Percentiles rank a stretch among this genome's conserved stretches.
Evolutionary conservation across 305 asterid genomes (phyloP).

Genomic region (Fraxinus greggii): DNA sequence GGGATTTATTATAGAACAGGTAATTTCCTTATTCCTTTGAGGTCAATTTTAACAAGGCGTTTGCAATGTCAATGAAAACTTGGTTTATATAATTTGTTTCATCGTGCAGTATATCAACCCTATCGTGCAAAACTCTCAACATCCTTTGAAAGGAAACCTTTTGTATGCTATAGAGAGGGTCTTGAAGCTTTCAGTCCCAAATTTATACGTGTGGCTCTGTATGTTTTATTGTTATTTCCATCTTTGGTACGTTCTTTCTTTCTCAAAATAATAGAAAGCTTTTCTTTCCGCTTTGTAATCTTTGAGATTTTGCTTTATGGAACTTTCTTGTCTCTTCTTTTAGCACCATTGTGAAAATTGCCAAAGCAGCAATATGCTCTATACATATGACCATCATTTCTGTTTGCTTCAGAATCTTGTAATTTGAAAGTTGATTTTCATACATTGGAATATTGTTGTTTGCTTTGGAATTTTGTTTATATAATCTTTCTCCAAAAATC

Average conservation of each 20-base stretch:
- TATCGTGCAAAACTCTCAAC: conserved; percentile 85
- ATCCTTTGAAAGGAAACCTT: conserved; percentile 89
- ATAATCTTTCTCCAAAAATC: conserved; percentile 3
- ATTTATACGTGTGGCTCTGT: conserved; percentile 98
- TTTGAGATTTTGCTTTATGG: conserved; percentile 4
- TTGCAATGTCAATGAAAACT: conserved; percentile 5
- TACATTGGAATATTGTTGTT: neutral
- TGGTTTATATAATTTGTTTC: conserved; percentile 34
- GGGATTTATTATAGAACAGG: conserved; percentile 72
- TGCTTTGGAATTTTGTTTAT: conserved; percentile 20
- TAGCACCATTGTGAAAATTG: neutral
- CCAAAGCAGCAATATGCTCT: conserved; percentile 15
- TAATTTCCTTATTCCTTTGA: conserved; percentile 26
- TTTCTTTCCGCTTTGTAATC: conserved; percentile 10
- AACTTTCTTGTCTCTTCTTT: neutral
- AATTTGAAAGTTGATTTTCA: neutral
- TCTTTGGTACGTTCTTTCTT: conserved; percentile 72
- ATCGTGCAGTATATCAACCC: conserved; percentile 91
- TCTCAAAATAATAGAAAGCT: conserved; percentile 10
- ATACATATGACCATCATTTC: conserved; percentile 2
- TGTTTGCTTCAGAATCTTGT: conserved; percentile 12
- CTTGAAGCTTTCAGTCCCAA: conserved; percentile 98
- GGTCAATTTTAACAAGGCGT: conserved; percentile 24
- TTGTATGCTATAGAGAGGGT: conserved; percentile 89
- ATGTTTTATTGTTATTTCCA: conserved; percentile 95